A percentile compares a stretch with the other conserved stretches of the same genome.
Evolutionary conservation across 441 rosid genomes (phyloP).

Genomic region (Croton setiger): DNA sequence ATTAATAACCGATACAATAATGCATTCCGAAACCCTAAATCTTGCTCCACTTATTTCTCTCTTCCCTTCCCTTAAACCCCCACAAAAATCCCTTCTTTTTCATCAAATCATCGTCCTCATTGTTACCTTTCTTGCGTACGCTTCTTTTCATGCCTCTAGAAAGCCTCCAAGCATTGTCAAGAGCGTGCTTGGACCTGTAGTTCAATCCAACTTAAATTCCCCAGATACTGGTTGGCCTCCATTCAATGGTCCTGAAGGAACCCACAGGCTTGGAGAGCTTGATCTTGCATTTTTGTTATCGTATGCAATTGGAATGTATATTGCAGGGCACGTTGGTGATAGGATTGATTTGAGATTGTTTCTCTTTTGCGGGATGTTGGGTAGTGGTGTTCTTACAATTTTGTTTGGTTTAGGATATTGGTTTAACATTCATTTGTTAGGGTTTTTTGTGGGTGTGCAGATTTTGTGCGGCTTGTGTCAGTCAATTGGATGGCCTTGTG

Average conservation of each 20-base stretch:
- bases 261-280: conserved; percentile 78
- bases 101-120: conserved; percentile 51
- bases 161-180: conserved; percentile 96
- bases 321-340: conserved; percentile 87
- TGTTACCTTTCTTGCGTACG: conserved; percentile 80
- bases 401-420: conserved; percentile 80
- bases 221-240: conserved; percentile 74
- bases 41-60: conserved; percentile 50
- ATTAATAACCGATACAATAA: background rate
- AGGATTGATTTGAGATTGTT: conserved; percentile 77
- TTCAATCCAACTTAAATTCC: conserved; percentile 23
- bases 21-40: conserved; percentile 37
- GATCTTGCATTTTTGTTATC: conserved; percentile 78
- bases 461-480: conserved; percentile 82
- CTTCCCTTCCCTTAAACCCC: conserved; percentile 59
- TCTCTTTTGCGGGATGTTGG: conserved; percentile 88
- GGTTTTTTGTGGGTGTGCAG: conserved; percentile 62
- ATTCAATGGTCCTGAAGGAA: conserved; percentile 62
- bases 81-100: conserved; percentile 57
- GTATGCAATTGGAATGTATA: conserved; percentile 81
- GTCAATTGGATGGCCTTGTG: conserved; percentile 96
- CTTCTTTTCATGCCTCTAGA: conserved; percentile 93
- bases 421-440: conserved; percentile 59
- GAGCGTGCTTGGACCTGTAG: conserved; percentile 66
- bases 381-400: conserved; percentile 72